Evolutionary conservation across 1,139 yeast species (phyloP).

Genomic region (Diutina neorugosa): DNA sequence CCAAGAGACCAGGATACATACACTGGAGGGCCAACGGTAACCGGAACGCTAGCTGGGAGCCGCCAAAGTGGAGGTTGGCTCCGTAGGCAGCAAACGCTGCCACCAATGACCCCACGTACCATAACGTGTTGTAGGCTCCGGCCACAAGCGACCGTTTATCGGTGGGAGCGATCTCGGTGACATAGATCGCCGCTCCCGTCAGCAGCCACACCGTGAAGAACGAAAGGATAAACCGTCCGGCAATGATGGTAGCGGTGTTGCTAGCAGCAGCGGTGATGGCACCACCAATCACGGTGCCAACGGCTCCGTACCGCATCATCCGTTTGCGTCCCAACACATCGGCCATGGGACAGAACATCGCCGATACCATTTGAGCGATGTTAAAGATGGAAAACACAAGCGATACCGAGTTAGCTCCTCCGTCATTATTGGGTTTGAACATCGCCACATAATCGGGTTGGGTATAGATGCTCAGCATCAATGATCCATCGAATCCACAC

Average conservation of each 20-base stretch:
- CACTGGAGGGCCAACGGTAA: not conserved
- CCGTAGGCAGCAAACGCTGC: not conserved
- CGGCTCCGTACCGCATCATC: not conserved
- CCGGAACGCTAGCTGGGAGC: not conserved
- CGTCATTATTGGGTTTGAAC: conserved; percentile 10
- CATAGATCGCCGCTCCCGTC: not conserved
- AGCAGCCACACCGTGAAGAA: not conserved
- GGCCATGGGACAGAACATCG: conserved; percentile 5
- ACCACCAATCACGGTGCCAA: not conserved
- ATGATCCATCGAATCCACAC: conserved; percentile 14
- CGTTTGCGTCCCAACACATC: not conserved
- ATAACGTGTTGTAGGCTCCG: conserved; percentile 6
- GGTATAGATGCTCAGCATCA: conserved; percentile 11
- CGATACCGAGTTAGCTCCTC: conserved; percentile 9
- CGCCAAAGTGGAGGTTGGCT: conserved; percentile 5
- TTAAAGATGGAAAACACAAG: conserved; percentile 13
- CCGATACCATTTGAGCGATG: conserved; percentile 12
- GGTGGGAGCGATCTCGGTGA: not conserved
- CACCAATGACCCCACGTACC: not conserved
- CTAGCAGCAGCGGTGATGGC: not conserved
- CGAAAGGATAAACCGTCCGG: not conserved
- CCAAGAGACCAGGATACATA: not conserved
- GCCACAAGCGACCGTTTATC: conserved; percentile 9
- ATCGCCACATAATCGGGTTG: conserved; percentile 10
- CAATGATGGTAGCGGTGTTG: not conserved